Base-by-base conservation (phyloP, 2,329 filamentous ascomycete species). In the Pseudogymnoascus sp. region DNA sequence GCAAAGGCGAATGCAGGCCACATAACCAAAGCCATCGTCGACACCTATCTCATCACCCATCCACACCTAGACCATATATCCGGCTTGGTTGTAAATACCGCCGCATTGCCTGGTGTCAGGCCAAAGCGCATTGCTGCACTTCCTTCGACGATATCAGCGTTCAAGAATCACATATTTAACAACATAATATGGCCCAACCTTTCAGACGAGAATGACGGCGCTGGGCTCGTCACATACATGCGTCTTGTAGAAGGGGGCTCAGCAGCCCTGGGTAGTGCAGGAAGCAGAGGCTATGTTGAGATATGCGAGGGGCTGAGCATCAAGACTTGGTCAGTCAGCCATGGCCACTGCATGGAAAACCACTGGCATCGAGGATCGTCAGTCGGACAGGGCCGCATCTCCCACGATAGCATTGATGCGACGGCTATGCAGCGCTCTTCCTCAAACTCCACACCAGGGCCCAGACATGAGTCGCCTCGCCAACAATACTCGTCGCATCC, bases 121-220 rank as follows among this genome's bases (percentile, higher is more conserved):
- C 90, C 91, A 0, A 99, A 97, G 73, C 84, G 88, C 21, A 77
- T 99, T 12, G 91, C 92, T 1, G 92, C 89, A 0, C 76, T 97
- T 3, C 90, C 92, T 0, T 86, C 84, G 26, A 95, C 92, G n/a
- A 92, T 99, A 58, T 81, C 90, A 48, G 92, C 92, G 0, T 86
- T 99, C 73, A 97, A 96, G 71, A 84, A 79, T 0, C 92, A 99
- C 73, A 90, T 99, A 62, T 99, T 99, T 77, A 99, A 99, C 74
- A 95, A 96, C 69, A 77, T 96, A 61, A 95, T 97, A 59, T 99
- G 94, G 94, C 94, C 94, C 0, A 99, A 99, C 66, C 76, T 99
- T 37, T 95, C 90, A 0, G 92, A 99, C 69, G 94, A 99, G 74
- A 94, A 96, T 71, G 91, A 92, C 33, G 94, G 94, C 21, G 92